Conservation (phyloP, 441 rosid genomes). For the Mallotus repandus region DNA sequence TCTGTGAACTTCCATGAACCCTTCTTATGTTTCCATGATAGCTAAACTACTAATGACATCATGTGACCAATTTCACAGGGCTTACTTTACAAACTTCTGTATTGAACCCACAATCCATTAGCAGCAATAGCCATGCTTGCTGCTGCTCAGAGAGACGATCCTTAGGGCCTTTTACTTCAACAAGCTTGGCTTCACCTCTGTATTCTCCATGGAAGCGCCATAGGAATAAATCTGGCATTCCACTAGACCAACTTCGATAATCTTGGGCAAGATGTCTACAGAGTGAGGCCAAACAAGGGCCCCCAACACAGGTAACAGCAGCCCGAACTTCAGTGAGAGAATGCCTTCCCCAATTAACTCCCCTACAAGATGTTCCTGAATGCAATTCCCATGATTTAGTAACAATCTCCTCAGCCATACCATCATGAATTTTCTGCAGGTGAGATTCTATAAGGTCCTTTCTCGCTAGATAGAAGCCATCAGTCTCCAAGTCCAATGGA, state of each 20-base stretch:
- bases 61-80: constrained; percentile 28
- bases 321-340: constrained; percentile 75
- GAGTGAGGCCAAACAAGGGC: constrained; percentile 69
- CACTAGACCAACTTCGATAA: constrained; percentile 84
- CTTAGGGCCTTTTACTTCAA: constrained; percentile 84
- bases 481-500: constrained; percentile 82
- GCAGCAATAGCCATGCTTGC: constrained; percentile 77
- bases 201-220: constrained; percentile 83
- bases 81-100: constrained; percentile 82
- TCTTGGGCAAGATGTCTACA: constrained; percentile 77
- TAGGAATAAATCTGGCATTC: constrained; percentile 88
- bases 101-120: constrained; percentile 80
- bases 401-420: constrained; percentile 84
- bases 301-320: constrained; percentile 75
- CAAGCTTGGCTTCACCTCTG: constrained; percentile 93
- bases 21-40: neutral
- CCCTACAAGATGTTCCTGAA: constrained; percentile 70
- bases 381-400: constrained; percentile 71
- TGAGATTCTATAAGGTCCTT: constrained; percentile 53
- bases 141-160: constrained; percentile 94
- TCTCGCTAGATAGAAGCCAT: constrained; percentile 64
- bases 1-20: neutral
- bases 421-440: constrained; percentile 56
- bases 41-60: constrained; percentile 3
- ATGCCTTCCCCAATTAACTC: constrained; percentile 76